These are phyloP conservation scores for Chlamydomonas incerta DNA, from an alignment of 139 green algal genomes.

Conservation along the genomic window DNA sequence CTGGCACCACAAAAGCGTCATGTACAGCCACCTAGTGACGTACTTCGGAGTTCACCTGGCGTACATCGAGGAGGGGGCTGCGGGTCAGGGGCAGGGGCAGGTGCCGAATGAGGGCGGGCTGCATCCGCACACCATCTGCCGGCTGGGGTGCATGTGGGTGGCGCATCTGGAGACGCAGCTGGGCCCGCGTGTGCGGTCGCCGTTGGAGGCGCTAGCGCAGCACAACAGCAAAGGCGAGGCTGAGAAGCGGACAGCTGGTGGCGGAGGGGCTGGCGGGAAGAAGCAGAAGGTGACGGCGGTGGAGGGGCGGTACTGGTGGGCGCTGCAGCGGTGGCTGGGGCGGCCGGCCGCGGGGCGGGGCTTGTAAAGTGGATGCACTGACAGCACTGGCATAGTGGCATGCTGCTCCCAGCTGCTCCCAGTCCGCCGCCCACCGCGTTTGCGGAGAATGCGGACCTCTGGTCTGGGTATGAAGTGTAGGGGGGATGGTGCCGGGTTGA, in stretches of 20 bases:
- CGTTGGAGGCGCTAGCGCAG: neutral
- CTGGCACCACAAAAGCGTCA: conserved; percentile 22
- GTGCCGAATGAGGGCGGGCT: no score
- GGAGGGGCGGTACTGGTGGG: neutral
- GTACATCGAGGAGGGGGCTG: neutral
- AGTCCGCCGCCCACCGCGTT: no score
- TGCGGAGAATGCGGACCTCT: no score
- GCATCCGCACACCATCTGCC: neutral
- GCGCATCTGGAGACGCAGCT: conserved; percentile 26
- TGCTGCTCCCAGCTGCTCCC: no score
- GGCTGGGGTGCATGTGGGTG: conserved; percentile 5
- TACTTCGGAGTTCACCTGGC: conserved; percentile 23
- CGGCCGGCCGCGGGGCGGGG: no score
- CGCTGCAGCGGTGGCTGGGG: neutral
- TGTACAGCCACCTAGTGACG: conserved; percentile 28
- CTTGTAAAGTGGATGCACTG: no score
- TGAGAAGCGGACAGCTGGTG: neutral
- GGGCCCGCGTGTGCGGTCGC: neutral
- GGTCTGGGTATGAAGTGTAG: no score
- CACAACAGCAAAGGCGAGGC: neutral
- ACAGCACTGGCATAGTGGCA: no score
- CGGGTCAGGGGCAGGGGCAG: neutral
- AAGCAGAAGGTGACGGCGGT: neutral
- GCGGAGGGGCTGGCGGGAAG: no score
- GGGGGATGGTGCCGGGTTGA: no score